Conservation (phyloP, 202 grass and related monocot species). For the Cymbopogon flexuosus region DNA sequence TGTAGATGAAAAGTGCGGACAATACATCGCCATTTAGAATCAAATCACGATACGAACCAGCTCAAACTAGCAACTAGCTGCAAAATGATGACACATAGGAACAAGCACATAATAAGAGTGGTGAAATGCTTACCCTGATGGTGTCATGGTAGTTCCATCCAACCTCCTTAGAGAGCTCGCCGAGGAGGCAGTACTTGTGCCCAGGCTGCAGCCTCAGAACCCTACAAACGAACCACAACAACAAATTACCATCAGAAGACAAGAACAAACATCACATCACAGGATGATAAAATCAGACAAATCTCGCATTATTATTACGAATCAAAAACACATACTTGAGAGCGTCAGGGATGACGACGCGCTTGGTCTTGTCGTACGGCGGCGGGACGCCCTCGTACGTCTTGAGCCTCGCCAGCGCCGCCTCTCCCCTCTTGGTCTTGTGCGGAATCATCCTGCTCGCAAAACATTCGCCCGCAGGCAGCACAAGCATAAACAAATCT, state of each 20-base stretch:
- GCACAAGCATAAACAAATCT: not conserved
- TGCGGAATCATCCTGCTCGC: slow-evolving; percentile 64
- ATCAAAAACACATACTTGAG: slow-evolving; percentile 48
- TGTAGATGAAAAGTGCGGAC: not conserved
- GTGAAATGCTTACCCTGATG: slow-evolving; percentile 45
- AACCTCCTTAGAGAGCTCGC: slow-evolving; percentile 77
- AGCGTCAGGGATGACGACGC: slow-evolving; percentile 78
- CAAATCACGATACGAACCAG: not conserved
- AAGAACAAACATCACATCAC: not conserved
- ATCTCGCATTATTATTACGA: not conserved
- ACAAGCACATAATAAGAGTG: not conserved
- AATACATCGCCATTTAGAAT: not conserved
- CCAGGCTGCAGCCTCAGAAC: slow-evolving; percentile 87
- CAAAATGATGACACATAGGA: not conserved
- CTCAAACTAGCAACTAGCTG: not conserved
- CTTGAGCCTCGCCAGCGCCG: slow-evolving; percentile 75
- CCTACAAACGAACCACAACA: slow-evolving; percentile 31
- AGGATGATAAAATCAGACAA: not conserved
- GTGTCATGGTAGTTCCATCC: slow-evolving; percentile 88
- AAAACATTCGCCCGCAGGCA: not conserved
- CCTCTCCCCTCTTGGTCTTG: slow-evolving; percentile 88
- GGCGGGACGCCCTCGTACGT: slow-evolving; percentile 78
- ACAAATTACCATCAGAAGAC: not conserved
- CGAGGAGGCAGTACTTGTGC: slow-evolving; percentile 81
- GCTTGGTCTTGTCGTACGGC: slow-evolving; percentile 83